Base-by-base conservation (phyloP, 768 basidiomycete genomes). In the Collybiopsis confluens region DNA sequence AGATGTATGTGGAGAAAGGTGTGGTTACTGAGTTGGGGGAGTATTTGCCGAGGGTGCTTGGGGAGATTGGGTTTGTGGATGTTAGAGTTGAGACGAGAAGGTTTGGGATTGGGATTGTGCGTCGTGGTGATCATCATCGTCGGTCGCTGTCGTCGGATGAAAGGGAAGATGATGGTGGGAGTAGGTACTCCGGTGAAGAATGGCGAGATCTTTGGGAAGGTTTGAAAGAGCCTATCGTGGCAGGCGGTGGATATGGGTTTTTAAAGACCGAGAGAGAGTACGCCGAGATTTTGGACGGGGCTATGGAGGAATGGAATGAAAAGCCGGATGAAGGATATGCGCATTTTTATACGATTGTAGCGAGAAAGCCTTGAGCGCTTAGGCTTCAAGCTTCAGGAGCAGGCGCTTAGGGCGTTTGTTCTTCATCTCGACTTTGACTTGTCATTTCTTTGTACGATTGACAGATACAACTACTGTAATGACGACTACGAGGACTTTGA, bases 241-340 rank as follows among this genome's bases (percentile, higher is more conserved):
- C 30, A 24, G 47, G 30, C 35, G 47, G 47, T 8, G 47, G 47
- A 21, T 48, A 48, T 48, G 47, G 47, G 9, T 23, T 48, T 48
- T 20, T 48, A 10, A 21, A 35, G 11, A 35, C 47, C 3, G 47
- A 37, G 13, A 35, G 21, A 23, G 47, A 48, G 9, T 48, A 48
- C 37, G 47, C 35, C 0, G 11, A 18, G 9, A 30, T 48, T 26
- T 23, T 48, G 23, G n/a, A 21, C 18, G 47, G 23, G 8, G 30
- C 30, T 7, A 3, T 5, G 5, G 20, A 36, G 13, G 47, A 48
- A 37, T 48, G 47, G 47, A n/a, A n/a, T n/a, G 21, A 37, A 15
- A 48, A 48, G 2, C 37, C 47, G 47, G 37, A 18, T 13, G 47
- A 48, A 15, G 47, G 33, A 5, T 48, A 36, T 21, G 37, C 33